Evolutionary conservation across 148 eudicot species (phyloP).

Genomic region (Diospyros lotus): DNA sequence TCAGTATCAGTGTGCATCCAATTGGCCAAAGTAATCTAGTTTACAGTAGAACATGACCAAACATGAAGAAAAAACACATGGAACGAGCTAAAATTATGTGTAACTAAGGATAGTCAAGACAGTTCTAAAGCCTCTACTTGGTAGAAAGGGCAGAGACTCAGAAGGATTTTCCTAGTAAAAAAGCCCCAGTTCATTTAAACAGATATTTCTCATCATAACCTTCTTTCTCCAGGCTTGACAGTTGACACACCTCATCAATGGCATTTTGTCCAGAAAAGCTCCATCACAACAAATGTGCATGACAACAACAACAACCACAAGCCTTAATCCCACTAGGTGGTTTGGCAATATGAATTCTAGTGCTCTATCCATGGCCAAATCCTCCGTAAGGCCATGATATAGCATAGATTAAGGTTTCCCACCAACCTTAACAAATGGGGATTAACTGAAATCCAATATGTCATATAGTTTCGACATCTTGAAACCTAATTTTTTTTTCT

Average conservation of each 20-base stretch:
- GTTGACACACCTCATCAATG: too few species aligned
- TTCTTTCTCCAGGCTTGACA: too few species aligned
- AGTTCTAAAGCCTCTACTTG: not conserved
- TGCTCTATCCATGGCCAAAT: too few species aligned
- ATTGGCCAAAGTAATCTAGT: not conserved
- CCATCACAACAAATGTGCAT: not conserved
- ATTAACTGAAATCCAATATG: too few species aligned
- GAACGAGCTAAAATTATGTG: not conserved
- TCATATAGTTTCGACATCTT: too few species aligned
- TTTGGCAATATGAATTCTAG: too few species aligned
- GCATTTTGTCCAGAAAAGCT: not conserved
- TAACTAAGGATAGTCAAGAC: not conserved
- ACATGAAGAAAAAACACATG: not conserved
- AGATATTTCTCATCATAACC: not conserved
- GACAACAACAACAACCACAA: too few species aligned
- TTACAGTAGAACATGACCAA: not conserved
- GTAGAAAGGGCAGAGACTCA: not conserved
- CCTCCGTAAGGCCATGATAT: too few species aligned
- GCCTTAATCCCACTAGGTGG: too few species aligned
- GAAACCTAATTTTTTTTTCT: too few species aligned
- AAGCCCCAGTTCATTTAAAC: not conserved
- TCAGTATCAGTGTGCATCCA: not conserved
- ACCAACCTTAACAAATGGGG: too few species aligned
- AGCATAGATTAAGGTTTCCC: too few species aligned
- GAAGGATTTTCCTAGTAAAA: not conserved